phyloP scores from a whole-genome alignment of 331 rosid genomes.

The Stylosanthes scabra region DNA sequence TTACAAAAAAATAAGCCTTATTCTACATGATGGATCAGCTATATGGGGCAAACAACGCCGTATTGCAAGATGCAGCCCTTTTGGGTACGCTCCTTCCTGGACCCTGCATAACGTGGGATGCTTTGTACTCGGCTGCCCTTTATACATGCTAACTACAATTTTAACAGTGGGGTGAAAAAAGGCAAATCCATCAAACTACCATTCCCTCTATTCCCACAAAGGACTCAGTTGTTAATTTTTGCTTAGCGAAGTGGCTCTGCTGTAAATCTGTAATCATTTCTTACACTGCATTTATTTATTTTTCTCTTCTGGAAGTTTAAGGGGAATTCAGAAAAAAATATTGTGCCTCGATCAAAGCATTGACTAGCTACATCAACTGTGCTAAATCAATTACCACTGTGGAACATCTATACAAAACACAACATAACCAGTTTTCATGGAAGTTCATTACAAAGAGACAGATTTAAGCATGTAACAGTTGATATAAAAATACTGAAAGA shows the following conservation, averaged over 20 bases:
- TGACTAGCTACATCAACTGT: neutral
- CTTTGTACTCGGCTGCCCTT: no score
- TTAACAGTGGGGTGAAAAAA: neutral
- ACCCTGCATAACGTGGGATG: no score
- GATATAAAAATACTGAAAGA: slow-evolving; percentile 1
- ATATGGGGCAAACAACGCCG: no score
- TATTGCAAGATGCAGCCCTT: no score
- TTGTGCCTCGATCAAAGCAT: neutral
- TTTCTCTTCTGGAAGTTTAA: neutral
- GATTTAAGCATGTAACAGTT: slow-evolving; percentile 3
- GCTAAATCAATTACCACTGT: neutral
- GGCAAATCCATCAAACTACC: neutral
- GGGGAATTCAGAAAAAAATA: neutral
- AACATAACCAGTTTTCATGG: neutral
- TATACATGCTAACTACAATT: neutral
- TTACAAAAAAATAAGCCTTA: no score
- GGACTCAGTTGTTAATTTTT: neutral
- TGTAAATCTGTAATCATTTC: neutral
- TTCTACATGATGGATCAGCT: no score
- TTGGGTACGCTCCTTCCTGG: no score
- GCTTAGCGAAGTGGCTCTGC: neutral
- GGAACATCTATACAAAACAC: neutral
- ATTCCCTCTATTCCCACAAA: neutral
- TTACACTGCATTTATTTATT: neutral
- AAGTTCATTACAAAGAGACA: slow-evolving; percentile 15